Evolutionary conservation across 352 stramenopile genomes (phyloP).

Genomic region (Phytophthora citrophthora): DNA sequence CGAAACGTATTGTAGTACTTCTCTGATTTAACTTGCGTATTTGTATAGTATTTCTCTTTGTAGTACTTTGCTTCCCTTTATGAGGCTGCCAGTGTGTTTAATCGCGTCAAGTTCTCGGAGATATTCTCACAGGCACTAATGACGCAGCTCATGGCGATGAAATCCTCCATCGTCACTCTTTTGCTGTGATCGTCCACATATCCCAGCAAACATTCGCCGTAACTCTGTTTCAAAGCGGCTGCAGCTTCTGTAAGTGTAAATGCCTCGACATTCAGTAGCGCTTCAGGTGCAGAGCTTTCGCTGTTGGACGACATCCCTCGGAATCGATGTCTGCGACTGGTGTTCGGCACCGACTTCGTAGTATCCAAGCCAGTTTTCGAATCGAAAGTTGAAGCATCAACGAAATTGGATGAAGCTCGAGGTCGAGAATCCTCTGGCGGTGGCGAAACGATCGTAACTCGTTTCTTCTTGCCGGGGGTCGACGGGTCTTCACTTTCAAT

Average conservation of each 20-base stretch:
- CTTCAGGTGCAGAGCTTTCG: constrained; percentile 44
- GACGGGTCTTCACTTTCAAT: constrained; percentile 19
- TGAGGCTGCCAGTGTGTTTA: constrained; percentile 67
- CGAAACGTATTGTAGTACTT: too few relatives aligned
- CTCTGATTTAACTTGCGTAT: too few relatives aligned
- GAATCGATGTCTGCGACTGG: constrained; percentile 27
- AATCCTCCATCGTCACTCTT: constrained; percentile 64
- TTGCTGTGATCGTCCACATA: constrained; percentile 36
- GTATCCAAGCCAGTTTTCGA: constrained; percentile 23
- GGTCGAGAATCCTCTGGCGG: constrained; percentile 7
- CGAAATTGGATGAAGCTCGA: constrained; percentile 36
- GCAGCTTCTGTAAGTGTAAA: constrained; percentile 66
- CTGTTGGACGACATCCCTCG: constrained; percentile 34
- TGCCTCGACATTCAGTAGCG: constrained; percentile 62
- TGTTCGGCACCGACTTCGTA: constrained; percentile 1
- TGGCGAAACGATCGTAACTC: constrained; percentile 14
- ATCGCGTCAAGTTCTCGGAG: constrained; percentile 54
- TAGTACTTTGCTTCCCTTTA: too few relatives aligned
- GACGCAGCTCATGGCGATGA: constrained; percentile 77
- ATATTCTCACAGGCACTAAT: constrained; percentile 68
- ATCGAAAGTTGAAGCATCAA: constrained; percentile 31
- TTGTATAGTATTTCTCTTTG: too few relatives aligned
- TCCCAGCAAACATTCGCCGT: constrained; percentile 58
- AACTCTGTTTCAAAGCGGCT: constrained; percentile 52
- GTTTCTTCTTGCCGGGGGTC: constrained; percentile 16